Evolutionary conservation across 1,284 basidiomycete genomes (phyloP).

Genomic region (Cryptococcus maquisensis): DNA sequence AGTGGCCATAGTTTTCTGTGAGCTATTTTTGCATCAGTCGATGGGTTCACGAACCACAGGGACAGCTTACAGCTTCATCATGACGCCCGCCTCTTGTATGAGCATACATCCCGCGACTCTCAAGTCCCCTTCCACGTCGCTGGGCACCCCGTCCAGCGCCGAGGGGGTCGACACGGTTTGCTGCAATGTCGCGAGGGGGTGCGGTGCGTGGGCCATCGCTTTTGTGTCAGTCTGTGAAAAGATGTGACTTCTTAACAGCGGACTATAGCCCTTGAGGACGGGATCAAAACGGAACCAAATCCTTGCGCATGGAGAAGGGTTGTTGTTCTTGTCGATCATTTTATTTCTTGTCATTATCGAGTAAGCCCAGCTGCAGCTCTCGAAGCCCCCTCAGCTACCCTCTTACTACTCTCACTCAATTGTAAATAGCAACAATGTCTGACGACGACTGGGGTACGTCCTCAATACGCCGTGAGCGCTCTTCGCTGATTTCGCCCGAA

Average conservation of each 20-base stretch:
- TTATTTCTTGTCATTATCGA: neutral
- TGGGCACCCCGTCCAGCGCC: constrained; percentile 70
- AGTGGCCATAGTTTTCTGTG: constrained; percentile 92
- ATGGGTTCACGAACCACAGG: neutral
- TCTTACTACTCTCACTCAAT: neutral
- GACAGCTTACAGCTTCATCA: constrained; percentile 73
- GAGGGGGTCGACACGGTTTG: constrained; percentile 81
- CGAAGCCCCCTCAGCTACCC: neutral
- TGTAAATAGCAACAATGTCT: constrained; percentile 23
- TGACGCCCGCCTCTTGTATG: constrained; percentile 88
- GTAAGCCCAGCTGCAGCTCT: neutral
- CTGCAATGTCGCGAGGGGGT: constrained; percentile 74
- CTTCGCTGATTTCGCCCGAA: neutral
- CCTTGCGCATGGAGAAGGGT: neutral
- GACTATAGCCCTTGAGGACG: neutral
- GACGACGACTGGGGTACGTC: constrained; percentile 45
- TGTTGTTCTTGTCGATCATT: neutral
- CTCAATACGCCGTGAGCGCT: neutral
- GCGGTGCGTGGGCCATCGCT: constrained; percentile 59
- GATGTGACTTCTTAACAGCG: neutral
- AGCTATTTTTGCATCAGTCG: constrained; percentile 54
- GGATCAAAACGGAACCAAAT: constrained; percentile 14
- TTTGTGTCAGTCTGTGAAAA: neutral
- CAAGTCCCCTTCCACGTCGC: constrained; percentile 76
- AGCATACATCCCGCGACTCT: constrained; percentile 83